These are phyloP conservation scores for Sclerotinia glacialis DNA, from an alignment of 2,329 filamentous ascomycete genomes.

Conservation along the genomic window DNA sequence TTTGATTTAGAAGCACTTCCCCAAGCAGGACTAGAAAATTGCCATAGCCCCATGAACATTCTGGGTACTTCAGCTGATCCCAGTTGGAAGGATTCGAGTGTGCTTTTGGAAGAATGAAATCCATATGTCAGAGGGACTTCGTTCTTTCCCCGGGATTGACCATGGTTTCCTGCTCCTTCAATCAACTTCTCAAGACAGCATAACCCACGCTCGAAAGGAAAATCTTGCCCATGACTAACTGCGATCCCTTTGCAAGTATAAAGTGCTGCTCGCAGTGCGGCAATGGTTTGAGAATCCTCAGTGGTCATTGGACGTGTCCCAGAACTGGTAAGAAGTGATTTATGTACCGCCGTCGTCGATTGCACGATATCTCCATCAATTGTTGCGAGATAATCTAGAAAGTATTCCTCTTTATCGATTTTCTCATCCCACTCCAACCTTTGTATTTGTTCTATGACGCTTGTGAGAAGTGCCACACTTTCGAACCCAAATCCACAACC, in stretches of 20 bases:
- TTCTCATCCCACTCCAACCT: conserved; percentile 11
- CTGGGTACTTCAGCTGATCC: conserved; percentile 41
- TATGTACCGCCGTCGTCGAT: conserved; percentile 33
- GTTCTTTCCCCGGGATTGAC: neutral
- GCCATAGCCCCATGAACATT: conserved; percentile 49
- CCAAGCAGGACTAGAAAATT: conserved; percentile 48
- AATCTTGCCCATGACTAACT: conserved; percentile 7
- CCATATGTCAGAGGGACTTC: neutral
- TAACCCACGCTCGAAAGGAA: conserved; percentile 29
- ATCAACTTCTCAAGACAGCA: conserved; percentile 25
- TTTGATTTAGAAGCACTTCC: conserved; percentile 41
- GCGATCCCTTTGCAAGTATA: conserved; percentile 18
- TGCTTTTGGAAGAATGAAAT: conserved; percentile 11
- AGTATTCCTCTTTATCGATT: conserved; percentile 11
- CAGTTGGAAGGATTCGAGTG: conserved; percentile 40
- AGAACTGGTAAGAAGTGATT: conserved; percentile 26
- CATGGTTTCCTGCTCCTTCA: neutral
- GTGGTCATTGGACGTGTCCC: conserved; percentile 26
- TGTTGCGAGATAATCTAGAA: conserved; percentile 33
- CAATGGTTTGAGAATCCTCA: conserved; percentile 20
- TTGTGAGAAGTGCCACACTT: conserved; percentile 30
- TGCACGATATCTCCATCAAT: conserved; percentile 39
- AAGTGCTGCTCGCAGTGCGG: conserved; percentile 22
- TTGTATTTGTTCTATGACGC: conserved; percentile 27
- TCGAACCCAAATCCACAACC: conserved; percentile 40